These are phyloP conservation scores for Cercospora zeae-maydis DNA, from an alignment of 2,329 filamentous ascomycete species.

Conservation along the genomic window DNA sequence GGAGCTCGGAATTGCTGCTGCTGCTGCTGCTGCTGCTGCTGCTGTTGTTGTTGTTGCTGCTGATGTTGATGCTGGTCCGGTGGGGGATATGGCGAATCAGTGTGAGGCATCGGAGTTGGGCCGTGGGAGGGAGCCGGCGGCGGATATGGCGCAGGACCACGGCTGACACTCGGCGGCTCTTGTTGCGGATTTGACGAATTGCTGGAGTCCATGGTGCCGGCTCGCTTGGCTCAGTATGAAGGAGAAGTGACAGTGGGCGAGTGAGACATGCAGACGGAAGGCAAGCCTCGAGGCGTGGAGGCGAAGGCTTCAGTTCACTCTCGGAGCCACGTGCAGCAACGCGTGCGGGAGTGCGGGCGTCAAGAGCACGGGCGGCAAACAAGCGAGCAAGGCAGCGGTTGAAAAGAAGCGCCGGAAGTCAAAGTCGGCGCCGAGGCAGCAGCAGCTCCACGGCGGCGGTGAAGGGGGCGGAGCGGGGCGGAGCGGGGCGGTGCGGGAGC, in stretches of 20 bases:
- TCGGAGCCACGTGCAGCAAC: neutral
- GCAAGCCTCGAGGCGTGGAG: neutral
- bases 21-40: slow-evolving; percentile 3
- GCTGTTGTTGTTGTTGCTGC: neutral
- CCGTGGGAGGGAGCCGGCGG: slow-evolving; percentile 7
- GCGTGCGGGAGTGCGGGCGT: neutral
- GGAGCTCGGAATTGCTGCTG: slow-evolving; percentile 17
- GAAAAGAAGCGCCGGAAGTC: neutral
- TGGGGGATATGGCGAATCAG: neutral
- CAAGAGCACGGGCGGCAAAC: neutral
- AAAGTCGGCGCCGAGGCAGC: neutral
- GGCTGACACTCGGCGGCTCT: neutral
- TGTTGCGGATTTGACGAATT: neutral
- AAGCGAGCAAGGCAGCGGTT: neutral
- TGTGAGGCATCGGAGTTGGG: slow-evolving; percentile 8
- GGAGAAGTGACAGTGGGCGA: neutral
- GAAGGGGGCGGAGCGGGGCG: neutral
- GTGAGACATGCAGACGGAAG: slow-evolving; percentile 14
- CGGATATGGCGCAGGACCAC: slow-evolving; percentile 10
- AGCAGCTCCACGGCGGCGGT: neutral
- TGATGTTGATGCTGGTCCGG: neutral
- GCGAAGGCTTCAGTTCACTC: neutral
- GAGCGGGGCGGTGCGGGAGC: neutral
- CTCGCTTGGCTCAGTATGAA: neutral
- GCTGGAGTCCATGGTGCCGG: slow-evolving; percentile 8